Base-by-base conservation (phyloP, 192 early-diverging fungal genomes). In the Rhizoclosmatium sp. region DNA sequence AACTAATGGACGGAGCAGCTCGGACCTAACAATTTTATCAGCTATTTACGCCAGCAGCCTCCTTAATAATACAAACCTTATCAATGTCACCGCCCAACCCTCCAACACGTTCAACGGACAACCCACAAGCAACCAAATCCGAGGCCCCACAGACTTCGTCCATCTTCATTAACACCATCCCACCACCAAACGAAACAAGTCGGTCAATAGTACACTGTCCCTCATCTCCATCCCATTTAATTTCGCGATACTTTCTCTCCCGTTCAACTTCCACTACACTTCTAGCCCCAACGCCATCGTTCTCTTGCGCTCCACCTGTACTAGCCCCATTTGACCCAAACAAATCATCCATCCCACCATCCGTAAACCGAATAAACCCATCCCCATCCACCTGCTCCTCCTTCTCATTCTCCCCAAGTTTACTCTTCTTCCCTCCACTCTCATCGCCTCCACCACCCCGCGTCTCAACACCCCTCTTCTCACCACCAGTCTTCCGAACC, bases 351-450 rank as follows among this genome's bases (percentile, higher is more conserved):
- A 39, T 16, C 1, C 16, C 49, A 64, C 44, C 31, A 47, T 76
- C 47, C 4, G 19, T 45, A 46, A 75, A 75, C 40, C 46, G 58
- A 42, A 75, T 64, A 44, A 75, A 75, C 7, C 42, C 73, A 44
- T 75, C 75, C 46, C 45, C 48, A 49, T 71, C 12, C 47, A 40
- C 47, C 5, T 31, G 16, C 14, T 12, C 14, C 12, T 23, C 69
- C 1, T 23, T 56, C 39, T 48, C 48, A 12, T 69, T 9, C 39
- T 75, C 45, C 12, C 46, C 10, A 2, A 60, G 21, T 7, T 40
- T 58, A 69, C 39, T 41, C 39, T 71, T 12, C 54, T 71, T 21
- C 14, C 16, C 3, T 31, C 54, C 12, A 71, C 10, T 51, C 66
- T 75, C 19, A 47, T 3, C 3, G 5, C 21, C 41, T 60, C 23